phyloP scores from a whole-genome alignment of 768 basidiomycete species.

The Suillus decipiens region DNA sequence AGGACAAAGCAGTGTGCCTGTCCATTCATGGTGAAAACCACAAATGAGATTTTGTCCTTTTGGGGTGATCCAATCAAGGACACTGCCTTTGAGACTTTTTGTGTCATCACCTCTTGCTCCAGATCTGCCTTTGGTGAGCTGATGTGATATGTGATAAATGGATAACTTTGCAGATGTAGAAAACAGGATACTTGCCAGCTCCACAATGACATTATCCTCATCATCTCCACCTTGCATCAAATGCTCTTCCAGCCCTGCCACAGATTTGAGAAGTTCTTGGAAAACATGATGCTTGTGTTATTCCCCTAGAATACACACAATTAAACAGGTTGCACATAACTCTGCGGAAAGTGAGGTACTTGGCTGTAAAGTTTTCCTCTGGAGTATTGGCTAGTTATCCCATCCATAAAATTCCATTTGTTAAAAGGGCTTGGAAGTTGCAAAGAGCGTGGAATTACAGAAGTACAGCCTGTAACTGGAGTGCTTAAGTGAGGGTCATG shows the following conservation, averaged over 20 bases:
- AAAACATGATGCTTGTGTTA: conserved; percentile 18
- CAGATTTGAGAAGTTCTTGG: conserved; percentile 13
- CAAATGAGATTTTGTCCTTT: conserved; percentile 16
- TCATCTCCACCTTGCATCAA: conserved; percentile 17
- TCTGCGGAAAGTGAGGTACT: not conserved
- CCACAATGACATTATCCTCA: conserved; percentile 17
- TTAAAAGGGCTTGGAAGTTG: too few relatives aligned
- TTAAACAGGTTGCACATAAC: not conserved
- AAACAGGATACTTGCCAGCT: conserved; percentile 14
- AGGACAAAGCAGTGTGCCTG: conserved; percentile 24
- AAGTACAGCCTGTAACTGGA: too few relatives aligned
- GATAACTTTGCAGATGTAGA: not conserved
- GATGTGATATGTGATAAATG: not conserved
- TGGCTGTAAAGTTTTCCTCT: not conserved
- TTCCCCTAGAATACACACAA: conserved; percentile 13
- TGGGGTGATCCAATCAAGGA: conserved; percentile 29
- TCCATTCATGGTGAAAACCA: conserved; percentile 22
- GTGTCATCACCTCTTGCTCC: conserved; percentile 20
- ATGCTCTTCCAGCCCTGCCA: conserved; percentile 18
- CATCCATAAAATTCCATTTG: too few relatives aligned
- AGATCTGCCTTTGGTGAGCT: conserved; percentile 19
- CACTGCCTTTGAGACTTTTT: conserved; percentile 20
- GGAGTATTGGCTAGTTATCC: not conserved
- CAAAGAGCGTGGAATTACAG: too few relatives aligned
- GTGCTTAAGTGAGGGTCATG: too few relatives aligned